Base-by-base conservation (phyloP, 441 rosid species). In the Gossypium trilobum region DNA sequence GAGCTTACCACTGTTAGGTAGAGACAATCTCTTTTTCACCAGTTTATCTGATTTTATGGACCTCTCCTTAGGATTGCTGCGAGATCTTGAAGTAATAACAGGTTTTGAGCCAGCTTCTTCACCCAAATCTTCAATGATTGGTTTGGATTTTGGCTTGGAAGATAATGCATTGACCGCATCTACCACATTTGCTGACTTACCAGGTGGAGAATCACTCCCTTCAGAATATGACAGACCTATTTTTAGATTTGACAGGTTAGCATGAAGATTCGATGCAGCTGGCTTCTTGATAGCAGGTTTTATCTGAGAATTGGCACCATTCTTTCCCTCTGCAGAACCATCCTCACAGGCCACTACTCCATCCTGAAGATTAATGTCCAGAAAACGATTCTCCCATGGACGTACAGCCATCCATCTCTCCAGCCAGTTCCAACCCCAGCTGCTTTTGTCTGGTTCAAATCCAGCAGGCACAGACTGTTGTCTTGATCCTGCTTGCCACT, bases 381-480 rank as follows among this genome's bases (percentile, higher is more conserved):
- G 95, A 85, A 92, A 89, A 78, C 99, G 91, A 29, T 91, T 95
- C 85, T 95, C 99, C 99, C 99, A 92, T 62, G 99, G 99, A 17
- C 99, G 97, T 74, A 95, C 99, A 70, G 99, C 99, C 99, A 95
- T 95, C 99, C 99, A 95, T 84, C 99, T 86, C 84, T 95, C 99
- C 82, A 95, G 68, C 99, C 99, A 95, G 81, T 92, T 91, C 99
- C 98, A 95, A 57, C 99, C 99, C 99, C 99, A 95, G 80, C 91
- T 90, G 89, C 86, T 89, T 85, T 91, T 91, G 83, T 95, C 98
- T 22, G 98, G 97, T 81, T 88, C 87, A 81, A 92, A 95, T 22
- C 87, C 91, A 55, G 87, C 75, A 63, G 86, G 87, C 9, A 74
- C 83, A 71, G 85, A 86, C 84, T 83, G 82, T 83, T 84, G 96